phyloP scores from a whole-genome alignment of 1,139 yeast genomes.

The Yamadazyma friedrichii region DNA sequence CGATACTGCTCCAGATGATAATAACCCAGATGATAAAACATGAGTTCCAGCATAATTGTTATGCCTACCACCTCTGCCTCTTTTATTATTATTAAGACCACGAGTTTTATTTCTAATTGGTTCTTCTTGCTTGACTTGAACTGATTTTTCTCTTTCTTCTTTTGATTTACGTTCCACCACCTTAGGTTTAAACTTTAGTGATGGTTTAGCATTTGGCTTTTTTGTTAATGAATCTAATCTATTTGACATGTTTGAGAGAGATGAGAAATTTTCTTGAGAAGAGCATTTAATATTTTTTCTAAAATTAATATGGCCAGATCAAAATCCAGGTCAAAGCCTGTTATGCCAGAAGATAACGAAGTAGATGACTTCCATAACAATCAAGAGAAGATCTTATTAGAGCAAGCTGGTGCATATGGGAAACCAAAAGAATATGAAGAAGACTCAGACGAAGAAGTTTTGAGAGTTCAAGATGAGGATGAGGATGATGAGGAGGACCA shows the following conservation, averaged over 20 bases:
- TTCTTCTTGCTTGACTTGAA: slow-evolving; percentile 39
- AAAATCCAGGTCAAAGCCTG: neutral
- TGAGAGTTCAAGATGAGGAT: slow-evolving; percentile 28
- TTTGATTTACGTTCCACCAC: slow-evolving; percentile 77
- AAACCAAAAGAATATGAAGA: slow-evolving; percentile 25
- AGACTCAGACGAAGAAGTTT: slow-evolving; percentile 33
- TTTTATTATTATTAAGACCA: slow-evolving; percentile 28
- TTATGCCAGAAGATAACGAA: slow-evolving; percentile 44
- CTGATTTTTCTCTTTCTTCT: slow-evolving; percentile 77
- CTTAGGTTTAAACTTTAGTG: slow-evolving; percentile 75
- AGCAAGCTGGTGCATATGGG: slow-evolving; percentile 52
- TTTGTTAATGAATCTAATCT: slow-evolving; percentile 45
- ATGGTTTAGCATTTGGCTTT: slow-evolving; percentile 40
- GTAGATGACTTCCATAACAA: slow-evolving; percentile 72
- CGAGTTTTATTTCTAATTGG: slow-evolving; percentile 25
- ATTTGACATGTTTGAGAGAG: slow-evolving; percentile 33
- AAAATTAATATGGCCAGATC: slow-evolving; percentile 3
- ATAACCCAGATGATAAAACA: slow-evolving; percentile 68
- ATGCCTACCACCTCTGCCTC: slow-evolving; percentile 41
- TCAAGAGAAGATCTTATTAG: slow-evolving; percentile 59
- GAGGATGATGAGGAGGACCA: slow-evolving; percentile 24
- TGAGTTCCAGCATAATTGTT: slow-evolving; percentile 61
- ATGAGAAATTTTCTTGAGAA: slow-evolving; percentile 8
- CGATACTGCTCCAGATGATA: slow-evolving; percentile 63
- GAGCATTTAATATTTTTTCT: slow-evolving; percentile 5